Evolutionary conservation across 257 asterid species (phyloP).

Genomic region (Scutellaria galericulata): DNA sequence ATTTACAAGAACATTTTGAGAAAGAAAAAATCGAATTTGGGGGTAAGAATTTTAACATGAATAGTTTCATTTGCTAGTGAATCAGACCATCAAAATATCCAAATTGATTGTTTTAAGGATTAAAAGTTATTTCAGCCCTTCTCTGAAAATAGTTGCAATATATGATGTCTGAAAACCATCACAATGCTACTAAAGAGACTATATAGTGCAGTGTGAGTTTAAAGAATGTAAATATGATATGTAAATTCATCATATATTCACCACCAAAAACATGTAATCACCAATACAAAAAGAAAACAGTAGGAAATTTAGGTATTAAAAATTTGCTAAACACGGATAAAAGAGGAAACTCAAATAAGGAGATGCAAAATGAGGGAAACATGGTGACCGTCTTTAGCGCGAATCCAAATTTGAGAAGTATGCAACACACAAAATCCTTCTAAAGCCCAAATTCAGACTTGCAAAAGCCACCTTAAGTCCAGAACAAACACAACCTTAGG

Average conservation of each 20-base stretch:
- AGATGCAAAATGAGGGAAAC: not conserved
- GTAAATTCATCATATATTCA: too few species aligned
- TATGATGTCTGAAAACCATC: not conserved
- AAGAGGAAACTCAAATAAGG: not conserved
- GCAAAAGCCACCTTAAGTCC: too few species aligned
- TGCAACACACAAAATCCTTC: too few species aligned
- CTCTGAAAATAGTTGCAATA: not conserved
- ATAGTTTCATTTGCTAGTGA: not conserved
- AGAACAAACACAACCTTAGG: not conserved
- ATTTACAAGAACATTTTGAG: too few species aligned
- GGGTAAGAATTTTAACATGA: not conserved
- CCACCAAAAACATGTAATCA: not conserved
- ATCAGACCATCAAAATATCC: not conserved
- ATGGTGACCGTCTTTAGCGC: not conserved
- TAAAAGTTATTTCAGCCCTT: not conserved
- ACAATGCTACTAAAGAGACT: not conserved
- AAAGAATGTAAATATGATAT: too few species aligned
- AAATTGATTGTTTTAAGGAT: not conserved
- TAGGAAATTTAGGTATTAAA: not conserved
- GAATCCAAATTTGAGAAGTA: not conserved
- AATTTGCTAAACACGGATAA: not conserved
- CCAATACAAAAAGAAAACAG: not conserved
- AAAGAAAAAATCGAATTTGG: too few species aligned
- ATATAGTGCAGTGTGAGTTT: not conserved
- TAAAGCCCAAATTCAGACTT: not conserved